Evolutionary conservation across 345 rosid species (phyloP), one percentile per base, ranked within the genome.

Genomic region (Erucastrum elatum): DNA sequence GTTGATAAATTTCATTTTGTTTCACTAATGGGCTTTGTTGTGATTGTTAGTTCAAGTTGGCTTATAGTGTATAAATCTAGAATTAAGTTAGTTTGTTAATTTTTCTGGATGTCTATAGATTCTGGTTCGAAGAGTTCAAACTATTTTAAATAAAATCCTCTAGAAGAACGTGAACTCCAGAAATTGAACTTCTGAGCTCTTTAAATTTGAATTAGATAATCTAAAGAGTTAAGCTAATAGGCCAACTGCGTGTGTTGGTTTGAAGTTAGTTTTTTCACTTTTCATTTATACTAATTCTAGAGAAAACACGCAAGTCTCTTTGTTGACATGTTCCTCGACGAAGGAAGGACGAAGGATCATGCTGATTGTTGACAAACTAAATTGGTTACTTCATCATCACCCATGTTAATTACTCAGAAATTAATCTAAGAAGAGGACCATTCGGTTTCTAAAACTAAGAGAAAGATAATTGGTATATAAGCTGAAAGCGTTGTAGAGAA

Each of bases 401-500:
- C n/a, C n/a, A n/a, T n/a, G n/a, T n/a, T 29, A 17, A 29, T 17
- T 16, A 8, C 68, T 35, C 5, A 13, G 17, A 13, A 49, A 4
- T 49, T 49, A 17, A 49, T 4, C 55, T 6, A 53, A 53, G 21
- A n/a, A 53, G n/a, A 49, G n/a, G 31, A 10, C 13, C 6, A 4
- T n/a, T 59, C 63, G 6, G 9, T 59, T 59, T 59, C 61, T 60
- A 35, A 68, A 39, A 53, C 65, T 67, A 39, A 11, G 72, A 59
- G 8, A 61, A 30, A 4, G 9, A 12, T 0, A 1, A 46, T 3
- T 10, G n/a, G n/a, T 10, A 11, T 41, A 41, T 41, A 41, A 10
- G 17, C 12, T 65, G 6, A 34, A 25, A 64, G 72, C 73, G 62
- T 66, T 72, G 37, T 30, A 33, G 21, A 66, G 53, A 78, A 72